These are phyloP conservation scores for Seiridium unicorne DNA, from an alignment of 2,329 filamentous ascomycete genomes.

Conservation along the genomic window DNA sequence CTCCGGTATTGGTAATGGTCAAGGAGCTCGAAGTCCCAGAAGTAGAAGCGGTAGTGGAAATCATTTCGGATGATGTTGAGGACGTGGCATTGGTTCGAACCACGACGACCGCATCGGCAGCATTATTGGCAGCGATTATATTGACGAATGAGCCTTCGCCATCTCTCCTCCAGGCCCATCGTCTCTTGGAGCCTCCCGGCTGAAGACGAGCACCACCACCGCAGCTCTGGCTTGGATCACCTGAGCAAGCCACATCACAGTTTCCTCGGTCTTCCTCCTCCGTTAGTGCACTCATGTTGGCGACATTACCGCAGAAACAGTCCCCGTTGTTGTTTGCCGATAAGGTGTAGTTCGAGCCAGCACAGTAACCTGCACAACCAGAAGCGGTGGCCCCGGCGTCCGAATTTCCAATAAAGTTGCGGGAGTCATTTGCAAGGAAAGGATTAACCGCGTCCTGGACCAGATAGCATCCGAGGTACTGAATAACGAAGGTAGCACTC, in stretches of 20 bases:
- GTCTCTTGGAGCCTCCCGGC: not conserved
- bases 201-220: not conserved
- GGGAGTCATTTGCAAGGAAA: not conserved
- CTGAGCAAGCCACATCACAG: not conserved
- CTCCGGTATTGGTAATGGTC: not conserved
- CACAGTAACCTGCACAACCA: conserved; percentile 11
- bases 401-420: conserved; percentile 1
- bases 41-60: not conserved
- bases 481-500: not conserved
- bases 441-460: not conserved
- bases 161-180: not conserved
- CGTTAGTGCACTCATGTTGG: not conserved
- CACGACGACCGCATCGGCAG: conserved; percentile 4
- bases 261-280: not conserved
- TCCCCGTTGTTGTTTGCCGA: conserved; percentile 11
- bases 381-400: conserved; percentile 2
- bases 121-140: conserved; percentile 9
- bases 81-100: not conserved
- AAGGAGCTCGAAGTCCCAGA: not conserved
- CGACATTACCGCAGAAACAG: conserved; percentile 10
- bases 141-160: conserved; percentile 3
- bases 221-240: not conserved
- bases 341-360: conserved; percentile 1
- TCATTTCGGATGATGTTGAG: not conserved
- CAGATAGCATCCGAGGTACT: conserved; percentile 12